Base-by-base conservation (phyloP, 176 grass and related monocot genomes). In the Carex pumila region DNA sequence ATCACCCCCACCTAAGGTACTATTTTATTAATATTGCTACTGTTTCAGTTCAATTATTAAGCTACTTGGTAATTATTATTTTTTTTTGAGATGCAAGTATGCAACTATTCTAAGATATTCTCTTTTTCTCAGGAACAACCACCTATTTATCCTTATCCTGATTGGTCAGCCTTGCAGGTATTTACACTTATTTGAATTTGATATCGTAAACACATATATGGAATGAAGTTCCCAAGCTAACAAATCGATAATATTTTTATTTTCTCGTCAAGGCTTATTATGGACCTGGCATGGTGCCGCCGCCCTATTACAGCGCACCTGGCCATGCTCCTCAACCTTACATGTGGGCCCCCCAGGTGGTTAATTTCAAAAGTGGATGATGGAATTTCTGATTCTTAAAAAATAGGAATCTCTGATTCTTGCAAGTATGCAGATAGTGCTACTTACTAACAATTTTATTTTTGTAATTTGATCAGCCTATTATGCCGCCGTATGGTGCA, bases 321-420 rank as follows among this genome's bases (percentile, higher is more conserved):
- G 88, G 88, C 82, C 89, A 92, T 69, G 67, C 71, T 54, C 90
- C 90, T 79, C 85, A 88, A 58, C 89, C 89, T 79, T 97, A 86
- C 79, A 80, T 97, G 87, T 92, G 92, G 94, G 86, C 81, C 60
- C 89, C 94, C 6, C 92, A 94, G 94, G 94, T 97, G 88, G 36
- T 81, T 37, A 21, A 47, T 85, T 85, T 80, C 79, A 49, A 18
- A 43, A 79, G 49, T 0, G 71, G 9, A n/a, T 86, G 12, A 83
- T 21, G 0, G 81, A 80, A 15, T 53, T 87, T 7, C 39, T 79
- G 6, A 30, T 58, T 81, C 34, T 45, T 41, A 82, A 79, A 43
- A 76, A 80, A 64, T 52, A 50, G 30, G 4, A 13, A 39, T 39
- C 14, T 69, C 5, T 34, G 34, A 18, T 36, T 65, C 29, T 17